Evolutionary conservation across 1,139 yeast genomes (phyloP), one percentile per base, ranked within the genome.

Genomic region (Candida labiduridarum): DNA sequence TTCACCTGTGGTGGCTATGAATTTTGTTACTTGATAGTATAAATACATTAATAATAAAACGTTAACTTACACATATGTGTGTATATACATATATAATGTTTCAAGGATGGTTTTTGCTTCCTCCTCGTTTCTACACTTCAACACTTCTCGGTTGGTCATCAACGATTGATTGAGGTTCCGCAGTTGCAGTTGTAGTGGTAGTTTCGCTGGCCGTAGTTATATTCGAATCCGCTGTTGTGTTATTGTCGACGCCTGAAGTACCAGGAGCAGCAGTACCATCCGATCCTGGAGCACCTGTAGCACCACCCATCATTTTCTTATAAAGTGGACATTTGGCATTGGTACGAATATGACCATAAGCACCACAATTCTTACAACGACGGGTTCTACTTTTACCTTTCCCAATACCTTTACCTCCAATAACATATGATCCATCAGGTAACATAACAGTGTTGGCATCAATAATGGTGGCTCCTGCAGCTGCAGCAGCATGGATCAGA

Each of bases 301-400:
- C 30, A 42, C 38, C 45, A 43, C 64, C 64, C 30, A 60, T 62
- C 48, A 60, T 59, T 7, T 73, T 77, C 45, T 62, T 58, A 56
- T 72, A 92, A 78, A 91, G 77, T n/a, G 98, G 98, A 69, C 98
- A 92, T 0, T 89, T 72, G 64, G 87, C 87, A 66, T 90, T 91
- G 9, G 98, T 92, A 63, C 96, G 79, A 56, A 92, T 94, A 66
- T 94, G 99, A 0, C 98, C 99, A 59, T 88, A 80, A 3, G 94
- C 96, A 27, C 98, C 98, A 77, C 98, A 94, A 1, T 96, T 87
- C 4, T 96, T 91, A 71, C 98, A 94, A 62, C 90, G 81, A 64
- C 98, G 77, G 7, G 89, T 85, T 1, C 89, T 89, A 50, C 91
- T 84, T 63, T 89, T 89, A 8, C 87, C 88, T 62, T 85, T 86